Evolutionary conservation across 2,329 filamentous ascomycete genomes (phyloP), one percentile per base, ranked within the genome.

Genomic region (Fusarium sp.): DNA sequence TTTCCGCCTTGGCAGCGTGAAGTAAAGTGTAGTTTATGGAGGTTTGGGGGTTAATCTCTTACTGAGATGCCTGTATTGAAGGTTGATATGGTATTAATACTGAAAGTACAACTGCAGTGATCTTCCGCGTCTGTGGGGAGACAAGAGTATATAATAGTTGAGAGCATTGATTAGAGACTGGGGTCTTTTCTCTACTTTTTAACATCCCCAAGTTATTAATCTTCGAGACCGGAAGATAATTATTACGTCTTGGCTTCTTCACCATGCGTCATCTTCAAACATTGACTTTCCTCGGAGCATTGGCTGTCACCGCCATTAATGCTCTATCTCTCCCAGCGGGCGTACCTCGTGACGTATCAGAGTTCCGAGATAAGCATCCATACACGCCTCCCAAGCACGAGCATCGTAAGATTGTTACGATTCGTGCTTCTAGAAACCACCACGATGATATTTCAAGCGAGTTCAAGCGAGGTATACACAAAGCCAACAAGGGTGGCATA

Each of bases 301-400:
- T 61, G 2, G 58, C 49, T 39, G 11, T 50, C 10, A 39, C 52
- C 8, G 36, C 49, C 7, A 42, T 65, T 23, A 51, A 65, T 14
- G 58, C 62, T 12, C 36, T 59, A 14, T 44, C 40, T 17, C 58
- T 65, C 4, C 62, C 62, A 6, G 19, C 36, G 3, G 53, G 54
- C 4, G 62, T 65, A 0, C 62, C 62, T n/a, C 59, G 62, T 21
- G 59, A 65, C 17, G 17, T 65, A 14, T 36, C 47, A 20, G 70
- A 71, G 63, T 72, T 72, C 50, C 69, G 70, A 7, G 49, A 36
- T 8, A 72, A 66, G 48, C 70, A 72, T 12, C 69, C 70, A 1
- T 72, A 69, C 36, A 63, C 55, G 4, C 30, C 55, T 1, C 65
- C 65, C 34, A 59, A 65, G 24, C 44, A 32, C 10, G 45, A 47